These are phyloP conservation scores for Auxenochlorella protothecoides DNA, from an alignment of 139 green algal species.

Conservation along the genomic window DNA sequence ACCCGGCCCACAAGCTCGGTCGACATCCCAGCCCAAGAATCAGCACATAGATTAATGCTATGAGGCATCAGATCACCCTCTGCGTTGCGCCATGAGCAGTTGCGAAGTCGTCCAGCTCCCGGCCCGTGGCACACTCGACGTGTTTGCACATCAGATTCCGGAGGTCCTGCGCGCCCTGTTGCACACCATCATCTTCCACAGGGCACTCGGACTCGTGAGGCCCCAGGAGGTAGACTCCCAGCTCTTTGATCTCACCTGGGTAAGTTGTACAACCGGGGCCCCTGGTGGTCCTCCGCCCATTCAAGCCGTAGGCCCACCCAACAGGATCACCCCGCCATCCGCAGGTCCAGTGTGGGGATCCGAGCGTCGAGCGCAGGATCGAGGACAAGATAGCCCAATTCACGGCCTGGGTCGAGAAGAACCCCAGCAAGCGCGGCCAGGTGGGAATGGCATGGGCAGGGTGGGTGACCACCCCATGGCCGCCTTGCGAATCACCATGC, in stretches of 20 bases:
- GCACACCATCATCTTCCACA: conserved; percentile 91
- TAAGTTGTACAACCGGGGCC: conserved; percentile 18
- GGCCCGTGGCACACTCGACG: conserved; percentile 15
- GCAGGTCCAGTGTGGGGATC: conserved; percentile 72
- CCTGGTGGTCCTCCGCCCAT: too few relatives aligned
- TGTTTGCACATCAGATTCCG: conserved; percentile 59
- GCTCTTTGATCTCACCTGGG: conserved; percentile 89
- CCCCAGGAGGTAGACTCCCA: conserved; percentile 77
- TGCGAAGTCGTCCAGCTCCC: conserved; percentile 35
- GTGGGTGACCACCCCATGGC: too few relatives aligned
- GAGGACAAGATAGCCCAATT: conserved; percentile 64
- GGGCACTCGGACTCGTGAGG: conserved; percentile 68
- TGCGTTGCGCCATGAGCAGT: conserved; percentile 21
- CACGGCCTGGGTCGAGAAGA: conserved; percentile 40
- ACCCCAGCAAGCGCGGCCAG: conserved; percentile 31
- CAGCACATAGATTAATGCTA: too few relatives aligned
- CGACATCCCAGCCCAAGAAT: too few relatives aligned
- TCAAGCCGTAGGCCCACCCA: too few relatives aligned
- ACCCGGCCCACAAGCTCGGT: too few relatives aligned
- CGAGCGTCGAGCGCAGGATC: conserved; percentile 42
- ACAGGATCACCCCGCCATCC: too few relatives aligned
- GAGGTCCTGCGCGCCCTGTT: conserved; percentile 76
- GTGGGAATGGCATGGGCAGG: not conserved
- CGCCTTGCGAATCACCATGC: too few relatives aligned
- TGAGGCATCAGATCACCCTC: too few relatives aligned